Conservation (phyloP, 1,284 basidiomycete species). For the Rhizopogon hawkerae region DNA sequence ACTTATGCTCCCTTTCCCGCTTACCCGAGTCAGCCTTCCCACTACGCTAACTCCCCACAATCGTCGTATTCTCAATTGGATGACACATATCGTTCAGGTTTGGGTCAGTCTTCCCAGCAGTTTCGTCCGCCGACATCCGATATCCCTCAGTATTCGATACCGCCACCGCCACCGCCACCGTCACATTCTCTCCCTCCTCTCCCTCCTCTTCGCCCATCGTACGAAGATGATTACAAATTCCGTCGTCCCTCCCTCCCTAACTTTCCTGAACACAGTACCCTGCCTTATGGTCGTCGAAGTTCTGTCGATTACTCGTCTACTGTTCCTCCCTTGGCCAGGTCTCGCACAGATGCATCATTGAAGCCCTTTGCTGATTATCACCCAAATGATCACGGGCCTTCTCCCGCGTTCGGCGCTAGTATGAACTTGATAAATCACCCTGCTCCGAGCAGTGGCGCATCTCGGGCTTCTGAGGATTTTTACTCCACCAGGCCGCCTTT, state of each 20-base stretch:
- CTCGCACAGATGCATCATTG: constrained; percentile 2
- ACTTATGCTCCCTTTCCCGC: constrained; percentile 53
- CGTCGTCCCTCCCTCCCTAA: constrained; percentile 25
- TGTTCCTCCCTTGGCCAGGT: constrained; percentile 4
- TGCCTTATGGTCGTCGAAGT: constrained; percentile 2
- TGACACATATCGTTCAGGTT: constrained; percentile 17
- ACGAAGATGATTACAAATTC: constrained; percentile 26
- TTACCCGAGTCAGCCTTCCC: constrained; percentile 21
- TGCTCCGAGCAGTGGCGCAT: constrained; percentile 7
- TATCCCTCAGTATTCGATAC: constrained; percentile 22
- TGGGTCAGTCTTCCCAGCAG: constrained; percentile 17
- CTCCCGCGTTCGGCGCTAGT: constrained; percentile 6
- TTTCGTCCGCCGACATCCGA: constrained; percentile 18
- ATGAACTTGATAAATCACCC: background rate
- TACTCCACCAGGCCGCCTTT: constrained; percentile 12
- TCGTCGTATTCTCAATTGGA: constrained; percentile 15
- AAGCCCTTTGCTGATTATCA: constrained; percentile 11
- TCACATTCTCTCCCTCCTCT: constrained; percentile 17
- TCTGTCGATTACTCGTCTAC: constrained; percentile 8
- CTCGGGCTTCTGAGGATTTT: constrained; percentile 9
- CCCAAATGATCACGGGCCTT: constrained; percentile 11
- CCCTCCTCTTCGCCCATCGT: constrained; percentile 21
- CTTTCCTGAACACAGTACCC: constrained; percentile 9
- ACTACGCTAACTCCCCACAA: constrained; percentile 23
- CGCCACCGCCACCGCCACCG: constrained; percentile 19